phyloP scores from a whole-genome alignment of 495 filamentous ascomycete genomes.

The Stereocaulon alpinum region DNA sequence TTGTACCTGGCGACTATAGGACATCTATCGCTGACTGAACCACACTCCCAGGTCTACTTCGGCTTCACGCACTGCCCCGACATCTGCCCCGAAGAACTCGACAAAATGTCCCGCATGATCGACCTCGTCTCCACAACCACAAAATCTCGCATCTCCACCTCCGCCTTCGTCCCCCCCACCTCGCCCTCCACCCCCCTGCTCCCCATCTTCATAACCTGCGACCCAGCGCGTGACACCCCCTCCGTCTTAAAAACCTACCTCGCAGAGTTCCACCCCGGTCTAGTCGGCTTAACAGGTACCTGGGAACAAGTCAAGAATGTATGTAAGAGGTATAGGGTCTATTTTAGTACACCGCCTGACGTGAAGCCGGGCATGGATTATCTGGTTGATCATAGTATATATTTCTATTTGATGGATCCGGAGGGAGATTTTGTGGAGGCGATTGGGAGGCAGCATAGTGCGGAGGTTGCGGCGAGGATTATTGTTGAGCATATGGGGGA shows the following conservation, averaged over 20 bases:
- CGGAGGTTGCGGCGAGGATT: constrained; percentile 71
- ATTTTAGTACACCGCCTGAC: constrained; percentile 83
- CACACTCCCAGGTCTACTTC: constrained; percentile 67
- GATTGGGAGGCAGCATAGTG: constrained; percentile 85
- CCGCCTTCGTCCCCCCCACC: constrained; percentile 82
- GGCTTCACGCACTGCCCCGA: constrained; percentile 98
- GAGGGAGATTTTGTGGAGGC: constrained; percentile 98
- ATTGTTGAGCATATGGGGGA: constrained; percentile 84
- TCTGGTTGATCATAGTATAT: constrained; percentile 96
- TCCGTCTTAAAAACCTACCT: constrained; percentile 76
- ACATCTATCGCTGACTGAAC: too few relatives aligned
- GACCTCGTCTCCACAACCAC: constrained; percentile 55
- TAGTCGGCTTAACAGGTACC: constrained; percentile 83
- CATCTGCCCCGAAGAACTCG: constrained; percentile 97
- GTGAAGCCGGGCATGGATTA: constrained; percentile 93
- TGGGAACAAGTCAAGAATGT: constrained; percentile 85
- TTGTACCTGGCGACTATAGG: too few relatives aligned
- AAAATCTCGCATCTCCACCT: constrained; percentile 51
- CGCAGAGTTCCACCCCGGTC: constrained; percentile 78
- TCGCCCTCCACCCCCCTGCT: constrained; percentile 42
- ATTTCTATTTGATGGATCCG: constrained; percentile 98
- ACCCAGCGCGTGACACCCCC: constrained; percentile 83
- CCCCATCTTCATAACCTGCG: constrained; percentile 90
- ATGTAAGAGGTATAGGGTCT: constrained; percentile 92
- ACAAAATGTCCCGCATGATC: constrained; percentile 94